These are phyloP conservation scores for Myriosclerotinia scirpicola DNA, from an alignment of 2,329 filamentous ascomycete genomes.

Conservation along the genomic window DNA sequence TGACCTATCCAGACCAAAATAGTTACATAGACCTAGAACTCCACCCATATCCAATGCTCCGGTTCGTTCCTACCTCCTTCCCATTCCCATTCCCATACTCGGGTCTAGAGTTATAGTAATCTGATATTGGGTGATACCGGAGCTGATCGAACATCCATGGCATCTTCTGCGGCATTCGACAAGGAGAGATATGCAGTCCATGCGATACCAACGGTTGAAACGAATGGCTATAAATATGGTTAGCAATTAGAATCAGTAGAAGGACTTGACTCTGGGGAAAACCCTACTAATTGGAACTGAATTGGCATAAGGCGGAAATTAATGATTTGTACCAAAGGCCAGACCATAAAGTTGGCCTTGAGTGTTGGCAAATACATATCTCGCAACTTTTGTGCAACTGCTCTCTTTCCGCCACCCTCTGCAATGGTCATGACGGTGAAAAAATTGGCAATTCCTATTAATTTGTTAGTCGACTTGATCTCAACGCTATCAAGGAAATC, in stretches of 20 bases:
- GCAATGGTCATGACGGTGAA: conserved; percentile 96
- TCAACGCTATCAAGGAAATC: not conserved
- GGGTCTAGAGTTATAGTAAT: conserved; percentile 36
- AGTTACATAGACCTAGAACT: conserved; percentile 6
- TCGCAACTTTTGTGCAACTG: conserved; percentile 78
- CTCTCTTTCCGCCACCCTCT: conserved; percentile 83
- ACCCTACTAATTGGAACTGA: conserved; percentile 90
- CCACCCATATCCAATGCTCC: conserved; percentile 26
- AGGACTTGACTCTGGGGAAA: not conserved
- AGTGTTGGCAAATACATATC: conserved; percentile 93
- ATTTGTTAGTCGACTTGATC: conserved; percentile 18
- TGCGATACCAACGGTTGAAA: conserved; percentile 91
- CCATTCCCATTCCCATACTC: conserved; percentile 17
- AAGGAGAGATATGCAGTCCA: conserved; percentile 97
- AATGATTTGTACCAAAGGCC: conserved; percentile 93
- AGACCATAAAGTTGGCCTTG: conserved; percentile 93
- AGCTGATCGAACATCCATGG: conserved; percentile 38
- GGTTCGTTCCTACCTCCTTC: conserved; percentile 21
- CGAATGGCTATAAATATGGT: conserved; percentile 69
- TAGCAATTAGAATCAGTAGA: conserved; percentile 26
- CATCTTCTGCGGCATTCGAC: conserved; percentile 74
- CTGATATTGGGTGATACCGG: conserved; percentile 41
- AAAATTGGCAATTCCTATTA: conserved; percentile 72
- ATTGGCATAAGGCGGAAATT: conserved; percentile 96
- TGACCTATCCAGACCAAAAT: not conserved